Base-by-base conservation (phyloP, 768 basidiomycete species). In the Phanerodontia chrysosporium region DNA sequence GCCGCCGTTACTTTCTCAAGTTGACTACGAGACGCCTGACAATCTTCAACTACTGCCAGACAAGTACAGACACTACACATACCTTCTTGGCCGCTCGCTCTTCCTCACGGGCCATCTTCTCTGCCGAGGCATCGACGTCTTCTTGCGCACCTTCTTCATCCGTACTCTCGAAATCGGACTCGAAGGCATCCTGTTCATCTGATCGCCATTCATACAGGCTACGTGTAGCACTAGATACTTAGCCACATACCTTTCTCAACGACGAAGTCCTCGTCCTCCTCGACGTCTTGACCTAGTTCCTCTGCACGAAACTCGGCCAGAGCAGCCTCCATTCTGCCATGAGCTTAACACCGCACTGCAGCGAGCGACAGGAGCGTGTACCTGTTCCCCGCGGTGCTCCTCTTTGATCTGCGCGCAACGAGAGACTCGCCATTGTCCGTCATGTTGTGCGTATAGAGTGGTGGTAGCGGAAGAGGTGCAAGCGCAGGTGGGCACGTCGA, bases 171-270 rank as follows among this genome's bases (percentile, higher is more conserved):
- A 95, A 94, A 69, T 94, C 92, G 10, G 88, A 90, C 63, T 81
- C 90, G 59, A 92, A 90, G 8, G 87, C 69, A 66, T 93, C 91
- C 63, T 89, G 85, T 69, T 95, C 92, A 53, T 90, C 92, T 91
- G 66, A 49, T 14, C n/a, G 5, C 14, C 22, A 49, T 8, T 42
- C 3, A 25, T n/a, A 58, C 29, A 3, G 8, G 14, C 21, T 21
- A 46, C 42, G 24, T 10, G 29, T 10, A 28, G 24, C n/a, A 27
- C 14, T 29, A 29, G 64, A 35, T 59, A 86, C 90, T 89, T 68
- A 16, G 24, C 14, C 27, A 29, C 64, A 35, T 59, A 86, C 90
- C 89, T 68, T 83, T 87, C 22, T 80, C 81, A 35, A 83, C 72
- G 3, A 82, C 66, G 52, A 92, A 95, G 53, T 95, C 92, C 0